Evolutionary conservation across 75 land plant genomes (phyloP).

Genomic region (Adiantum capillusveneris): DNA sequence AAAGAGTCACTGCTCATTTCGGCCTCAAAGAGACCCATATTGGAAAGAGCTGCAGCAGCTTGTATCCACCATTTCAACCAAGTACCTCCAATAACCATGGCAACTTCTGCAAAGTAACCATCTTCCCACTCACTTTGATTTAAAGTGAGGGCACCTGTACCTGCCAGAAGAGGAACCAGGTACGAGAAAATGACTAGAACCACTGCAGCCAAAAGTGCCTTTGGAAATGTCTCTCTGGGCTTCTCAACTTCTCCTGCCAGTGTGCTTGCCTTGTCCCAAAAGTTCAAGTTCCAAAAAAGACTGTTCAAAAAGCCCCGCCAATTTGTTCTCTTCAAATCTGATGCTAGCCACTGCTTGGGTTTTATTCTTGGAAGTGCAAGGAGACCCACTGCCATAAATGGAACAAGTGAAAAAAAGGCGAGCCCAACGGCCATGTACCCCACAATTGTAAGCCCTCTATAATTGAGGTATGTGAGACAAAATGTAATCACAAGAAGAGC

Average conservation of each 20-base stretch:
- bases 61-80: constrained; percentile 80
- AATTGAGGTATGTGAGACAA: constrained; percentile 63
- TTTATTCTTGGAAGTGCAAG: constrained; percentile 52
- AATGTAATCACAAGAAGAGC: constrained; percentile 45
- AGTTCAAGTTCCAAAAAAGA: constrained; percentile 63
- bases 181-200: constrained; percentile 32
- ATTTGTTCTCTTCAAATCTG: constrained; percentile 37
- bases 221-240: constrained; percentile 38
- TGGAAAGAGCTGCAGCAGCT: constrained; percentile 70
- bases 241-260: constrained; percentile 48
- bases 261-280: constrained; percentile 61
- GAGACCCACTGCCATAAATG: constrained; percentile 48
- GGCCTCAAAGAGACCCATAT: constrained; percentile 65
- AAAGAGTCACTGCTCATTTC: constrained; percentile 83
- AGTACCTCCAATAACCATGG: constrained; percentile 30
- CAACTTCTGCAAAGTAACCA: constrained; percentile 48
- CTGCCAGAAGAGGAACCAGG: constrained; percentile 36
- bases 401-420: constrained; percentile 55
- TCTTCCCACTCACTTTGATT: constrained; percentile 34
- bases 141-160: constrained; percentile 32
- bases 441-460: constrained; percentile 68
- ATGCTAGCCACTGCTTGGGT: constrained; percentile 42
- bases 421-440: constrained; percentile 50
- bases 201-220: constrained; percentile 32
- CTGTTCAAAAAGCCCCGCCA: constrained; percentile 47